phyloP scores from a whole-genome alignment of 2,329 filamentous ascomycete genomes.

The Phyllachora maydis region DNA sequence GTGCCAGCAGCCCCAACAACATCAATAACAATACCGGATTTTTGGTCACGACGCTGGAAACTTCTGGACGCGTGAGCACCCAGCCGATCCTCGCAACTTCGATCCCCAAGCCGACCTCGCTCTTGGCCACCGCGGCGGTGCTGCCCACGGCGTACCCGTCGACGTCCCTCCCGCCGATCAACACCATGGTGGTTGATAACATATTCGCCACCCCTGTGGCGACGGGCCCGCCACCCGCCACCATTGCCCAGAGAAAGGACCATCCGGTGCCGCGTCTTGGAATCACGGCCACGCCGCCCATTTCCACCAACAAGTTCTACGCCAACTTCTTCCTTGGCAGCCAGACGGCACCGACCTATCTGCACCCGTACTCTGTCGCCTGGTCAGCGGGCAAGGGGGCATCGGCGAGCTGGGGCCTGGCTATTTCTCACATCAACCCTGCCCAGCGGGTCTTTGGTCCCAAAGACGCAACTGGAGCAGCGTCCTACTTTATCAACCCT shows the following conservation, averaged over 20 bases:
- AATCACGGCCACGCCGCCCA: constrained; percentile 23
- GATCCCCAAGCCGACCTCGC: constrained; percentile 15
- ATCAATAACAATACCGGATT: constrained; percentile 13
- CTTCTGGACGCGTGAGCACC: constrained; percentile 5
- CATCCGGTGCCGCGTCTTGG: constrained; percentile 37
- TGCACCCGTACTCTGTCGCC: constrained; percentile 51
- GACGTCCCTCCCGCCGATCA: no score
- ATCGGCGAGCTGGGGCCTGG: constrained; percentile 54
- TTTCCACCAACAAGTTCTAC: constrained; percentile 66
- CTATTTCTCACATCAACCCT: constrained; percentile 52
- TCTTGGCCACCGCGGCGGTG: constrained; percentile 6
- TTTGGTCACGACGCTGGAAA: constrained; percentile 12
- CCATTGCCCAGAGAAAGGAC: constrained; percentile 24
- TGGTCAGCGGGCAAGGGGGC: constrained; percentile 45
- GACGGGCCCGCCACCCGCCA: constrained; percentile 24
- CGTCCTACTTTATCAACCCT: constrained; percentile 60
- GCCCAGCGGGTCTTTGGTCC: constrained; percentile 46
- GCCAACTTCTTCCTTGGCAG: constrained; percentile 60
- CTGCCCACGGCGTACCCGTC: no score
- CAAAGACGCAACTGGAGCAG: constrained; percentile 36
- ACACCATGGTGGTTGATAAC: constrained; percentile 14
- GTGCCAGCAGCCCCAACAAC: no score
- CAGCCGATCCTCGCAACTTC: constrained; percentile 8
- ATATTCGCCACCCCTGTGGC: constrained; percentile 36
- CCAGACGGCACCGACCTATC: constrained; percentile 50